phyloP scores from a whole-genome alignment of 2,329 filamentous ascomycete species.

The Ophiostoma sp. region DNA sequence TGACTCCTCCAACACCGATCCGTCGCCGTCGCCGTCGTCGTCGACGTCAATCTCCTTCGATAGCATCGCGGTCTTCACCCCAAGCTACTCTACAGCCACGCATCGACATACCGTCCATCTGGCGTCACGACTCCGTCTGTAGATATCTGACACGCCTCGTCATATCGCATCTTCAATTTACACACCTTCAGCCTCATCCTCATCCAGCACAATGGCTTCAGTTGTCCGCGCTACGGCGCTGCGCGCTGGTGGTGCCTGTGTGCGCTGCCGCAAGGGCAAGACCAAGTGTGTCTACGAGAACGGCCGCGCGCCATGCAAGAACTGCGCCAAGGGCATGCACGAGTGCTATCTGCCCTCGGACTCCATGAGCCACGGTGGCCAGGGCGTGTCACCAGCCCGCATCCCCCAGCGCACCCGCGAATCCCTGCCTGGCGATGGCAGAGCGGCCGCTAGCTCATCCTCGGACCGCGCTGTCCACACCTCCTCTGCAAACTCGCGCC shows the following conservation, averaged over 20 bases:
- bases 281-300: constrained; percentile 61
- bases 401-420: constrained; percentile 49
- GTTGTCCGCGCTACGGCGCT: constrained; percentile 55
- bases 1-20: too few species aligned
- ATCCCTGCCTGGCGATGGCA: constrained; percentile 46
- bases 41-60: too few species aligned
- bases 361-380: constrained; percentile 52
- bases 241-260: constrained; percentile 55
- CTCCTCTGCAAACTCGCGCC: constrained; percentile 43
- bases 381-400: constrained; percentile 53
- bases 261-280: constrained; percentile 59
- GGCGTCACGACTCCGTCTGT: too few species aligned
- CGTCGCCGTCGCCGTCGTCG: too few species aligned
- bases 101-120: neutral
- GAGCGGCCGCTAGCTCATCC: constrained; percentile 40
- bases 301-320: constrained; percentile 56
- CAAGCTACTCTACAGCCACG: too few species aligned
- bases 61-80: too few species aligned
- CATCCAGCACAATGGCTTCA: constrained; percentile 37
- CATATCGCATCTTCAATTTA: neutral
- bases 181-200: neutral
- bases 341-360: constrained; percentile 58
- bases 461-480: constrained; percentile 41
- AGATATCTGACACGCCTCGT: neutral
- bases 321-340: constrained; percentile 59